A percentile compares a stretch with the other conserved stretches of the same genome.
phyloP scores from a whole-genome alignment of 768 basidiomycete genomes.

The Zangia roseola region DNA sequence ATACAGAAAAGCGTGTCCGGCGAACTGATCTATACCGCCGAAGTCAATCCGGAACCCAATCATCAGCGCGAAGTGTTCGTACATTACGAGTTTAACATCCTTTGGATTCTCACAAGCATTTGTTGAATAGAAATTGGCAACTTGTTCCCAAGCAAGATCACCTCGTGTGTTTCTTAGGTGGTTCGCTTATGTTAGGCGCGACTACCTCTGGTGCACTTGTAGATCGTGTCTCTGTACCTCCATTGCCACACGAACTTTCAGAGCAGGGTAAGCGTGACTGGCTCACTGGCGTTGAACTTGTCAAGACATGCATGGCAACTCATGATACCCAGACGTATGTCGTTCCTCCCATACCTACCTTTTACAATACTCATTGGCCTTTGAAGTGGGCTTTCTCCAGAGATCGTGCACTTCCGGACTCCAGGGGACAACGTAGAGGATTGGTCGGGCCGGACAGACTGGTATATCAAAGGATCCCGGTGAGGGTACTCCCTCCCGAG shows the following conservation, averaged over 20 bases:
- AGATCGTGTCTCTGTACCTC: slow-evolving; percentile 63
- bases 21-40: slow-evolving; percentile 75
- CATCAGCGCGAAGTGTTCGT: slow-evolving; percentile 35
- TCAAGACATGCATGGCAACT: slow-evolving; percentile 86
- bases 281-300: slow-evolving; percentile 73
- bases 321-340: slow-evolving; percentile 81
- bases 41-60: slow-evolving; percentile 63
- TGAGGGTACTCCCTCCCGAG: slow-evolving; percentile 29
- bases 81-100: not conserved
- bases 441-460: slow-evolving; percentile 51
- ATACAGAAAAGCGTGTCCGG: slow-evolving; percentile 59
- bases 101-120: slow-evolving; percentile 7
- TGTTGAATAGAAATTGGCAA: slow-evolving; percentile 58
- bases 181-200: slow-evolving; percentile 88
- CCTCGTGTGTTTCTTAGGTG: slow-evolving; percentile 92
- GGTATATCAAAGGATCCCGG: slow-evolving; percentile 89
- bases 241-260: slow-evolving; percentile 60
- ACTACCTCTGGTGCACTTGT: slow-evolving; percentile 59
- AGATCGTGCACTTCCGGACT: slow-evolving; percentile 84
- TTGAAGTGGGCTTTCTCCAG: slow-evolving; percentile 77
- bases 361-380: not conserved
- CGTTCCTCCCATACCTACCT: not conserved
- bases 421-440: slow-evolving; percentile 53
- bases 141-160: slow-evolving; percentile 91
- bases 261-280: slow-evolving; percentile 71